Percentiles rank a stretch among this genome's conserved stretches.
Conservation (phyloP, 495 filamentous ascomycete species). For the Neurospora sp. region DNA sequence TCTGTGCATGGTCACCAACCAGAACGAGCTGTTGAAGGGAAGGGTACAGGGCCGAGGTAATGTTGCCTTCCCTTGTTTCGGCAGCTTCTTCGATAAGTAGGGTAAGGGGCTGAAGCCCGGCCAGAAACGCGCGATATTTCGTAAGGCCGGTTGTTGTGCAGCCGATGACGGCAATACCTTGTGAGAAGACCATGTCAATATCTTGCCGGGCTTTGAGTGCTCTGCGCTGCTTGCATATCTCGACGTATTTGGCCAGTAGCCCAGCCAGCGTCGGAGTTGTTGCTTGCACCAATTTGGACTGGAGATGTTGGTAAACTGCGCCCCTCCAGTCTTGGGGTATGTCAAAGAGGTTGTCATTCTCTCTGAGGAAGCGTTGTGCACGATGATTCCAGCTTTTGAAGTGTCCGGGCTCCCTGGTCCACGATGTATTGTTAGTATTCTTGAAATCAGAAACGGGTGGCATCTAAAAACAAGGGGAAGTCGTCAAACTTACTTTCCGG, state of each 20-base stretch:
- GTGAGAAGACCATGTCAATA: constrained; percentile 15
- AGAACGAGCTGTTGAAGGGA: constrained; percentile 45
- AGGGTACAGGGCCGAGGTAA: constrained; percentile 43
- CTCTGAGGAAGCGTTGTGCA: constrained; percentile 5
- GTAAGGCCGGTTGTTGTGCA: constrained; percentile 64
- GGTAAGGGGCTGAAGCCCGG: constrained; percentile 54
- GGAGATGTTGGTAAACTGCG: constrained; percentile 31
- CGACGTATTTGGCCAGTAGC: constrained; percentile 17
- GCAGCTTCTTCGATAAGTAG: constrained; percentile 51
- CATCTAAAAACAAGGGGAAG: background rate
- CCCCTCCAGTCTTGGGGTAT: constrained; percentile 25
- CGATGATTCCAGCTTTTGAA: constrained; percentile 5
- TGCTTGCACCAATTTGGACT: constrained; percentile 20
- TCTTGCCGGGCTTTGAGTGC: constrained; percentile 23
- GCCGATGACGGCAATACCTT: constrained; percentile 34
- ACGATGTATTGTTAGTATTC: background rate
- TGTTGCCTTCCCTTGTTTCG: constrained; percentile 46
- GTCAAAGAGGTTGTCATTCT: constrained; percentile 20
- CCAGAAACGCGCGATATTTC: constrained; percentile 71
- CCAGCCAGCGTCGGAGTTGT: constrained; percentile 14
- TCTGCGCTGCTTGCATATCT: constrained; percentile 25
- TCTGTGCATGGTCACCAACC: constrained; percentile 48
- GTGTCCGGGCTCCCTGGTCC: constrained; percentile 4
- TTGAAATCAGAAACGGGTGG: background rate
- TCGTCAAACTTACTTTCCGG: constrained; percentile 13